A percentile compares a stretch with the other conserved stretches of the same genome.
Evolutionary conservation across 257 asterid species (phyloP).

Genomic region (Solanum ahanhuiri): DNA sequence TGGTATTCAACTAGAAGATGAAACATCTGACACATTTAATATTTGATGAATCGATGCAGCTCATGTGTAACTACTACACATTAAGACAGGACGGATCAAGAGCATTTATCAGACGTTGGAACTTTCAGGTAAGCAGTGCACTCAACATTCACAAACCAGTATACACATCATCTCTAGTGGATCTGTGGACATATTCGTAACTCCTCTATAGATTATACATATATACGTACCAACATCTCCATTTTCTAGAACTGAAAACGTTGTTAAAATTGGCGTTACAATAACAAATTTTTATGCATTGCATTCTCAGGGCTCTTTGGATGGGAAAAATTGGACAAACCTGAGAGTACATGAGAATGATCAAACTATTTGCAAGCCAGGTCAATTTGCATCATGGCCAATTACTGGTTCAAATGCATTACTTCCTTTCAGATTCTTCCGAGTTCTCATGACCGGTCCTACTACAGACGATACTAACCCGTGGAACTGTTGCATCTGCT

Average conservation of each 20-base stretch:
- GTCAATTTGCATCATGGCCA: constrained; percentile 94
- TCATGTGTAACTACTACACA: constrained; percentile 94
- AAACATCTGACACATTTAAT: not conserved
- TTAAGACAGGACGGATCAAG: constrained; percentile 92
- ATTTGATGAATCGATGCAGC: constrained; percentile 30
- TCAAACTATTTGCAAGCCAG: constrained; percentile 64
- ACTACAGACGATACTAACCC: constrained; percentile 61
- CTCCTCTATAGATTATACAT: not conserved
- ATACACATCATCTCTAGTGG: not conserved
- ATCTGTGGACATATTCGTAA: not conserved
- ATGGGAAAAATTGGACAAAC: constrained; percentile 74
- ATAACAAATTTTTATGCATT: not conserved
- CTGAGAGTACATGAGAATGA: constrained; percentile 81
- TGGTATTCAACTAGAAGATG: not conserved
- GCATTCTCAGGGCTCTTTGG: constrained; percentile 63
- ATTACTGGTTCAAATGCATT: constrained; percentile 66
- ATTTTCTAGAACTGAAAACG: not conserved
- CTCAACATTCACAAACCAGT: not conserved
- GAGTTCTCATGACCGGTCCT: constrained; percentile 49
- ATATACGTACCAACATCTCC: not conserved
- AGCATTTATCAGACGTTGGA: constrained; percentile 73
- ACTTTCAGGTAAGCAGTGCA: constrained; percentile 57
- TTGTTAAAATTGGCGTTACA: not conserved
- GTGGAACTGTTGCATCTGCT: constrained; percentile 89
- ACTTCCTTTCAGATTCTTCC: constrained; percentile 79